phyloP scores from a whole-genome alignment of 139 green algal species.

The Closterium sp. region DNA sequence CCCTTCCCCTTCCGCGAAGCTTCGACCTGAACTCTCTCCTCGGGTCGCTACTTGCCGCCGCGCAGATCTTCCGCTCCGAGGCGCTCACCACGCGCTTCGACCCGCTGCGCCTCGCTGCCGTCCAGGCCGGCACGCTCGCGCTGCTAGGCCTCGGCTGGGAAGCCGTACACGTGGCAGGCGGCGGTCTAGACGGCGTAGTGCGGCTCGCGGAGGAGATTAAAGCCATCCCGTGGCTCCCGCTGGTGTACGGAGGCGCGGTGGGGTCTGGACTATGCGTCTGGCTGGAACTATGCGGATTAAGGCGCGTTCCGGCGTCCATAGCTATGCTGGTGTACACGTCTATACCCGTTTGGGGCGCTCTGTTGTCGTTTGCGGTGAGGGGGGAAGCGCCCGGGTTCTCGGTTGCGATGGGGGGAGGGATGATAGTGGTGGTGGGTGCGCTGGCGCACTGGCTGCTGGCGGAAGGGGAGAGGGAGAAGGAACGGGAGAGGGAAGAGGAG shows the following conservation, averaged over 20 bases:
- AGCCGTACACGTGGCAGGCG: background rate
- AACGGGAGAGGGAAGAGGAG: background rate
- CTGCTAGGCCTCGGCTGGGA: constrained; percentile 25
- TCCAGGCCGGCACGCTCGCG: constrained; percentile 15
- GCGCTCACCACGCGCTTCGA: constrained; percentile 17
- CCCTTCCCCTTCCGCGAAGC: background rate
- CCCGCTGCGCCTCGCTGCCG: constrained; percentile 32
- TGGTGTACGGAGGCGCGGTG: constrained; percentile 36
- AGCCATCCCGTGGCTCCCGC: constrained; percentile 26
- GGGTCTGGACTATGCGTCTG: constrained; percentile 28
- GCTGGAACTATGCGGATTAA: constrained; percentile 45
- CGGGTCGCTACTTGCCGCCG: constrained; percentile 8
- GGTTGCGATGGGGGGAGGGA: background rate
- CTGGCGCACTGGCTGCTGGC: background rate
- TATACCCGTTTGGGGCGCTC: constrained; percentile 50
- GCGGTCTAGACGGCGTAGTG: background rate
- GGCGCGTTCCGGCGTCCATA: constrained; percentile 39
- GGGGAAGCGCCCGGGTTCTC: constrained; percentile 10
- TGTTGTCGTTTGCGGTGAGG: constrained; percentile 32
- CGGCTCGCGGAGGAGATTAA: constrained; percentile 4
- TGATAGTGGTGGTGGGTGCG: background rate
- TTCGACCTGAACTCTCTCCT: background rate
- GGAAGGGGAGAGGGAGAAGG: background rate
- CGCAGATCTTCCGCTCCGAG: constrained; percentile 46
- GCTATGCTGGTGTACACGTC: constrained; percentile 52